Evolutionary conservation across 176 grass and related monocot genomes (phyloP).

Genomic region (Bolboschoenus planiculmis): DNA sequence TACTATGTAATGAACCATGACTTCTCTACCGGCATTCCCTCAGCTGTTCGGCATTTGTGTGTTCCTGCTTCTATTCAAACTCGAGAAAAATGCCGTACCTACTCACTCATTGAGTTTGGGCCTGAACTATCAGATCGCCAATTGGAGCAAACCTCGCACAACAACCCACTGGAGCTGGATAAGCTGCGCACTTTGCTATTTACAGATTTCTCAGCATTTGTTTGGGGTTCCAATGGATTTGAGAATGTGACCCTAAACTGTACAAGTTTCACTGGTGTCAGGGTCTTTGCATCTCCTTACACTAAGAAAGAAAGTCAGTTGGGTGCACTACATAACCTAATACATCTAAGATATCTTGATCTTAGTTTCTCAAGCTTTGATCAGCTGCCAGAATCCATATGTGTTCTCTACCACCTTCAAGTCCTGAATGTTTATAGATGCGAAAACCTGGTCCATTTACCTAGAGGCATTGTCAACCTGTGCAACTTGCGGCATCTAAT

Average conservation of each 20-base stretch:
- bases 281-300: neutral
- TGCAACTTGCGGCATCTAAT: neutral
- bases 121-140: neutral
- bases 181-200: neutral
- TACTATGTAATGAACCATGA: neutral
- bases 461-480: neutral
- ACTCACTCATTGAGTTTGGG: neutral
- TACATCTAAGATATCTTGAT: slow-evolving; percentile 3
- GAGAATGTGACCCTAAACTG: neutral
- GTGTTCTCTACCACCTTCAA: neutral
- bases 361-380: slow-evolving; percentile 1
- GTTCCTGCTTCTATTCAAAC: neutral
- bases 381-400: neutral
- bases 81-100: neutral
- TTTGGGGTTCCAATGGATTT: neutral
- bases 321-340: neutral
- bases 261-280: neutral
- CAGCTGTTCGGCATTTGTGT: neutral
- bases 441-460: neutral
- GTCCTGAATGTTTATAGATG: neutral
- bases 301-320: neutral
- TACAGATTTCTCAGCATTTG: neutral
- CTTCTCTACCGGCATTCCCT: neutral
- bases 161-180: neutral
- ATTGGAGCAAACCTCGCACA: neutral